Conservation (phyloP, 768 basidiomycete species). For the Amanita muscaria region DNA sequence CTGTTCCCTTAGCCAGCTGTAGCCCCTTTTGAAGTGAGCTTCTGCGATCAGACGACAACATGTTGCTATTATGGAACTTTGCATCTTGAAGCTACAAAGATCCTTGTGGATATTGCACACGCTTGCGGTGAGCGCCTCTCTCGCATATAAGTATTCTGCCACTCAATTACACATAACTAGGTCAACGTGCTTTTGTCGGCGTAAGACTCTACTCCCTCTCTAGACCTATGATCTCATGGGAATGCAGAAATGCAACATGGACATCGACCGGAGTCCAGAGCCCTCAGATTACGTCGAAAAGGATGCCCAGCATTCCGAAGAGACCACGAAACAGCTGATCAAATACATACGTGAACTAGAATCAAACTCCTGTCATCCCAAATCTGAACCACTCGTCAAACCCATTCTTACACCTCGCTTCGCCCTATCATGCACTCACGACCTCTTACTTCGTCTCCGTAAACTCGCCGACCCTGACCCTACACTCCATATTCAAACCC, state of each 20-base stretch:
- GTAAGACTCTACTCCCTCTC: slow-evolving; percentile 41
- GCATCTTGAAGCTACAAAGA: slow-evolving; percentile 73
- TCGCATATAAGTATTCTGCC: too few relatives aligned
- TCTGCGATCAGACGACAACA: slow-evolving; percentile 67
- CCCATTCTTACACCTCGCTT: slow-evolving; percentile 96
- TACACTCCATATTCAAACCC: slow-evolving; percentile 78
- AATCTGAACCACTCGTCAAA: slow-evolving; percentile 57
- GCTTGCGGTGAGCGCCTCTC: slow-evolving; percentile 34
- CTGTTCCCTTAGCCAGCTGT: slow-evolving; percentile 21
- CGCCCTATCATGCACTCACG: slow-evolving; percentile 77
- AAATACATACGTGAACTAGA: slow-evolving; percentile 55
- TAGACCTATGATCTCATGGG: too few relatives aligned
- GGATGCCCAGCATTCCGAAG: slow-evolving; percentile 48
- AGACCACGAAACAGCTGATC: slow-evolving; percentile 57
- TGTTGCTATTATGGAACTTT: slow-evolving; percentile 86
- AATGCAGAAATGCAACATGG: slow-evolving; percentile 82
- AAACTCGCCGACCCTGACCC: slow-evolving; percentile 50
- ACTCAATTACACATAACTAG: slow-evolving; percentile 22
- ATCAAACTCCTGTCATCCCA: slow-evolving; percentile 17
- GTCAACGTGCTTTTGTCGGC: slow-evolving; percentile 81
- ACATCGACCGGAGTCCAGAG: slow-evolving; percentile 36
- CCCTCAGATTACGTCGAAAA: slow-evolving; percentile 57
- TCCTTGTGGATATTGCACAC: slow-evolving; percentile 69
- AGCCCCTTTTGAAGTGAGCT: not conserved
- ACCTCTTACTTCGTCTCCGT: slow-evolving; percentile 59